Base-by-base conservation (phyloP, 768 basidiomycete genomes). In the Roridomyces roridus region DNA sequence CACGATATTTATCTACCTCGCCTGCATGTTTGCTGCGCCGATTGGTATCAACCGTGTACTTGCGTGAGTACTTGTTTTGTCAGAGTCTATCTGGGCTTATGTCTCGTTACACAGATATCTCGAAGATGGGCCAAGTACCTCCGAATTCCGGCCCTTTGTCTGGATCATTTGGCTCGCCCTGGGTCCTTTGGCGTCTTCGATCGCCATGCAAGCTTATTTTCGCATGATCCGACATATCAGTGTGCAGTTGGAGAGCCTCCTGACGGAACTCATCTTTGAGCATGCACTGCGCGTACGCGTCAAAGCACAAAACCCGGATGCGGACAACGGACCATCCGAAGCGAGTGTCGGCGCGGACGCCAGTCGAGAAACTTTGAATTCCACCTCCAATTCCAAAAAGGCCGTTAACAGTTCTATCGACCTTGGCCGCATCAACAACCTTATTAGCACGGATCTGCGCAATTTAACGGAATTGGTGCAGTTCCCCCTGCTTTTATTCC, bases 251-350 rank as follows among this genome's bases (percentile, higher is more conserved):
- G 84, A 89, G 65, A 78, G 66, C 17, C 63, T 80, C 21, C 61
- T 78, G 43, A 77, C 77, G 2, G 72, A 80, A 54, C 71, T 77
- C 18, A 64, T 79, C 20, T 78, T 77, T 37, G 76, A 78, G 44
- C 79, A 80, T 49, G 72, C 76, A 11, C 77, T 93, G 6, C 80
- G 86, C 26, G 83, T 91, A 39, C 80, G 88, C 28, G 76, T 87
- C 71, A 84, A 81, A 51, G 77, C 81, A 37, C 66, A 68, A 20
- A 59, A 59, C 21, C 34, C 50, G 34, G 57, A 58, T 7, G 43
- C 78, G 84, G 20, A 74, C 73, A 55, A 63, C 65, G 4, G 72
- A 21, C 26, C 49, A 50, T 31, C 36, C 42, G 51, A 46, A 2
- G 62, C 55, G 9, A 52, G 29, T 40, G 26, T 11, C 15, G 37